These are phyloP conservation scores for Fraxinus excelsior DNA, from an alignment of 257 asterid species.

Conservation along the genomic window DNA sequence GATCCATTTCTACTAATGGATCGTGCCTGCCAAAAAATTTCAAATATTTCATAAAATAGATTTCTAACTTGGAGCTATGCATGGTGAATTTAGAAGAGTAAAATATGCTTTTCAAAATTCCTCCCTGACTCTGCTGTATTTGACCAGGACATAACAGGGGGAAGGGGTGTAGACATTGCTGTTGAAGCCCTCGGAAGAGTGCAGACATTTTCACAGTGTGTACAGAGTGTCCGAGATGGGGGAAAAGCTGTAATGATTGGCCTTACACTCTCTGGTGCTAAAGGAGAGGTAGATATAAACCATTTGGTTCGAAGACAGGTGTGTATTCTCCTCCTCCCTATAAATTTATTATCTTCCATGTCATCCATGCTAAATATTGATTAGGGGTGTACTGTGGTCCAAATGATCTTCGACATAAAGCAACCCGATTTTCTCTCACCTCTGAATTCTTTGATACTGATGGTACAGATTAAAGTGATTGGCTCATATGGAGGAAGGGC, in stretches of 20 bases:
- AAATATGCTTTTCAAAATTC: neutral
- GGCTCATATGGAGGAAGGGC: slow-evolving; percentile 98
- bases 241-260: slow-evolving; percentile 99
- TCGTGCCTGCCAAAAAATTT: slow-evolving; percentile 11
- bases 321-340: neutral
- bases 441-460: slow-evolving; percentile 3
- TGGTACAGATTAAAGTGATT: slow-evolving; percentile 79
- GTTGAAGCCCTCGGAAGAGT: slow-evolving; percentile 93
- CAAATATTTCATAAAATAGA: neutral
- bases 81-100: slow-evolving; percentile 8
- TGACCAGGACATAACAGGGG: slow-evolving; percentile 88
- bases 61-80: neutral
- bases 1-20: neutral
- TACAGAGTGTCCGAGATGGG: slow-evolving; percentile 90
- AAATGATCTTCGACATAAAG: neutral
- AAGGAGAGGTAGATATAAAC: slow-evolving; percentile 94
- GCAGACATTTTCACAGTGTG: slow-evolving; percentile 81
- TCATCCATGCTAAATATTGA: neutral
- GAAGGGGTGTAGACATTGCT: slow-evolving; percentile 92
- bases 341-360: neutral
- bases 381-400: neutral
- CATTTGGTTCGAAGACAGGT: slow-evolving; percentile 99
- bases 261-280: slow-evolving; percentile 79
- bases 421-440: neutral
- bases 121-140: slow-evolving; percentile 14